Conservation (phyloP, 2,329 filamentous ascomycete species). For the Epichloe scottii region DNA sequence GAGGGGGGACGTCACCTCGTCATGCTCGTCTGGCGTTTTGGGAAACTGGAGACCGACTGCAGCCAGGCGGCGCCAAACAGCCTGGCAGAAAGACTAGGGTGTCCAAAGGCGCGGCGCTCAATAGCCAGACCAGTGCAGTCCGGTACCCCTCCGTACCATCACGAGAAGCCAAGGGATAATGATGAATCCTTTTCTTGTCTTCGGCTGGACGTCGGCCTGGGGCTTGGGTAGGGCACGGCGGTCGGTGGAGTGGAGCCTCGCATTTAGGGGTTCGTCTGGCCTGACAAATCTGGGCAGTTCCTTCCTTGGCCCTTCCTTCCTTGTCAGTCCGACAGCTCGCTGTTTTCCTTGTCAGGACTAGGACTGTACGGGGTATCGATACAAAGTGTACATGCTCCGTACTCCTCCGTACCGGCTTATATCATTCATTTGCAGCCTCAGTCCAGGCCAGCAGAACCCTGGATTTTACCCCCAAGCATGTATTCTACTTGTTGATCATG, state of each 20-base stretch:
- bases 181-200: conserved; percentile 16
- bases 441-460: too few relatives aligned
- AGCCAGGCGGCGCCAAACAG: conserved; percentile 1
- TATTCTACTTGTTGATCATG: too few relatives aligned
- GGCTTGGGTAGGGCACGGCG: conserved; percentile 7
- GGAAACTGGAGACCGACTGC: conserved; percentile 4
- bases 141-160: neutral
- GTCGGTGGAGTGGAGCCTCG: conserved; percentile 8
- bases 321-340: too few relatives aligned
- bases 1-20: neutral
- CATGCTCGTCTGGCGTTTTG: neutral
- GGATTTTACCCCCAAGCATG: too few relatives aligned
- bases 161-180: neutral
- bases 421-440: too few relatives aligned
- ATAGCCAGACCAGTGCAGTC: neutral
- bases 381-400: too few relatives aligned
- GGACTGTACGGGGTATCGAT: too few relatives aligned
- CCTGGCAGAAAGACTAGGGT: conserved; percentile 2
- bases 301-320: neutral
- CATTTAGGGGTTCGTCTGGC: neutral
- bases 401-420: too few relatives aligned
- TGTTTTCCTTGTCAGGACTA: too few relatives aligned
- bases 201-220: conserved; percentile 17
- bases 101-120: too few relatives aligned
- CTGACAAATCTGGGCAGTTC: neutral